A percentile compares a stretch with the other conserved stretches of the same genome.
Evolutionary conservation across 768 basidiomycete genomes (phyloP).

Genomic region (Atractiella rhizophila): DNA sequence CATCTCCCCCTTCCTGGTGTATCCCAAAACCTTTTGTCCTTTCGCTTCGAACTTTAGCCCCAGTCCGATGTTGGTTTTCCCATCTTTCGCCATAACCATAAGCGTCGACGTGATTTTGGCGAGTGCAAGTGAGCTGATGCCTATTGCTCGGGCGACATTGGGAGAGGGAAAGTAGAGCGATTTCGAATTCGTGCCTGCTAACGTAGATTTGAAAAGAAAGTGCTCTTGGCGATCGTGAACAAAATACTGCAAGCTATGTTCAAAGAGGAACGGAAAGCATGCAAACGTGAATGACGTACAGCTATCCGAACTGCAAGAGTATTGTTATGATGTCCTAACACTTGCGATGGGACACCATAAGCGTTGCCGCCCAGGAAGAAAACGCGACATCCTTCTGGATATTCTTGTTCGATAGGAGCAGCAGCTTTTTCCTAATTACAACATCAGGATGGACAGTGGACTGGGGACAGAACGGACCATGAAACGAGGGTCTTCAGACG

Average conservation of each 20-base stretch:
- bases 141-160: slow-evolving; percentile 44
- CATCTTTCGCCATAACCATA: slow-evolving; percentile 52
- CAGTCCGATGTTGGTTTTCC: slow-evolving; percentile 71
- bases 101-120: slow-evolving; percentile 82
- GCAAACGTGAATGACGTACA: slow-evolving; percentile 27
- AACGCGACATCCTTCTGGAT: slow-evolving; percentile 65
- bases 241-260: slow-evolving; percentile 39
- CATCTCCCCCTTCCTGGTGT: slow-evolving; percentile 55
- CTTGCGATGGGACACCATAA: slow-evolving; percentile 85
- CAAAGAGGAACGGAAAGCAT: not conserved
- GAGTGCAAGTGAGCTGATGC: slow-evolving; percentile 49
- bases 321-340: slow-evolving; percentile 42
- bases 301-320: slow-evolving; percentile 61
- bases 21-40: slow-evolving; percentile 71
- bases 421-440: slow-evolving; percentile 40
- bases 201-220: slow-evolving; percentile 51
- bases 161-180: slow-evolving; percentile 53
- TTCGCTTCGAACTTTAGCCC: slow-evolving; percentile 93
- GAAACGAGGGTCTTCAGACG: slow-evolving; percentile 57
- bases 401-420: slow-evolving; percentile 61
- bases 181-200: slow-evolving; percentile 33
- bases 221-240: slow-evolving; percentile 58
- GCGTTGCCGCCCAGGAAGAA: slow-evolving; percentile 89
- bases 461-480: slow-evolving; percentile 12
- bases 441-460: not conserved